Base-by-base conservation (phyloP, 2,329 filamentous ascomycete species). In the Phyllosticta citribraziliensis region DNA sequence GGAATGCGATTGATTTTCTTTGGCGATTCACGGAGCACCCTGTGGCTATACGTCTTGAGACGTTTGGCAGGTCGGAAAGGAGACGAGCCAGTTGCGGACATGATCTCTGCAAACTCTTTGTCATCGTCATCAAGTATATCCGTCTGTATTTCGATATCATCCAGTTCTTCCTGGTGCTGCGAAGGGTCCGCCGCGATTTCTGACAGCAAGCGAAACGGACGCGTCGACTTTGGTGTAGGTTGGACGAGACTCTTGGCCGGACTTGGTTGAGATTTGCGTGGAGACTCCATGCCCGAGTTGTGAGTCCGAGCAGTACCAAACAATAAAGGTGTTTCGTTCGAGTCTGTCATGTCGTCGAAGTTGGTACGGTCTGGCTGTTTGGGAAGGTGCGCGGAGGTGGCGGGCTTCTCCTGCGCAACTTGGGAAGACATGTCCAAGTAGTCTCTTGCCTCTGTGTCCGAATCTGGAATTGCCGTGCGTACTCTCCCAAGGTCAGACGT, bases 231-330 rank as follows among this genome's bases (percentile, higher is more conserved):
- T 14, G 60, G 60, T 14, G 58, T 64, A 19, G 55, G 54, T n/a
- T 63, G 61, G 35, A 40, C 55, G 5, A 60, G 24, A n/a, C 19
- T 12, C 12, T 56, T 60, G 20, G n/a, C 20, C 9, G 54, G 55
- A 51, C 52, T 56, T n/a, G 20, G 33, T 33, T 57, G 55, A 19
- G 53, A 57, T 30, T 47, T 52, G 30, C 17, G 47, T 9, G 52
- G 52, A 8, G 52, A 56, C 35, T 62, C 64, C 11, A 68, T 71
- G 6, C 62, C 64, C 17, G 70, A 70, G 8, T 72, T 66, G 53
- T 76, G 71, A 52, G 77, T 75, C 55, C 68, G 70, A 19, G 75
- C 76, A n/a, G 75, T 71, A 17, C 25, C 35, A 40, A 24, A 56
- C 24, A 24, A 9, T 30, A 30, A 30, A 22, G 50, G 25, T 12